Percentiles rank a stretch among this genome's conserved stretches.
Evolutionary conservation across 345 rosid species (phyloP).

Genomic region (Geranium brycei): DNA sequence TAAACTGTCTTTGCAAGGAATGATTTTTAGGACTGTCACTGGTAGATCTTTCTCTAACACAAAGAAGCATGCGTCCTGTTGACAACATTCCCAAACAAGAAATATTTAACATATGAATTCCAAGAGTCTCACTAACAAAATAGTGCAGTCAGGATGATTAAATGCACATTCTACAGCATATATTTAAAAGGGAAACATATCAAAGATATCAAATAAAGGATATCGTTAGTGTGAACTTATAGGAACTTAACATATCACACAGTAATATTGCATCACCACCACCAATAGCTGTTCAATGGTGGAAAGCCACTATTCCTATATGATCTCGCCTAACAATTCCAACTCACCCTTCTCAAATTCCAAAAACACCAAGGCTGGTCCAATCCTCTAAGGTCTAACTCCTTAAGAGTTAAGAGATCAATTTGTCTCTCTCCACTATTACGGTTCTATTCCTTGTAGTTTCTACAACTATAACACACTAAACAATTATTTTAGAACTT

Average conservation of each 20-base stretch:
- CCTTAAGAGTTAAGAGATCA: neutral
- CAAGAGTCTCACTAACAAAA: neutral
- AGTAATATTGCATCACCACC: no score
- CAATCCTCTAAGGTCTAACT: neutral
- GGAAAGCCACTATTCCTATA: no score
- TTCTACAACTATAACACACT: no score
- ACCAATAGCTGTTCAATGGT: no score
- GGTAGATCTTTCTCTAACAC: constrained; percentile 55
- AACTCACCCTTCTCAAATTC: no score
- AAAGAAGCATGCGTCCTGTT: constrained; percentile 65
- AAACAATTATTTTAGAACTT: neutral
- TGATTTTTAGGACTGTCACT: constrained; percentile 34
- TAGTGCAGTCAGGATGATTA: neutral
- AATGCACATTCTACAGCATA: constrained; percentile 3
- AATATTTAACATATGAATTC: neutral
- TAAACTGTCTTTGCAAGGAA: constrained; percentile 63
- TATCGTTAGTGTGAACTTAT: no score
- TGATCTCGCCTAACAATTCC: no score
- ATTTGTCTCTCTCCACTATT: neutral
- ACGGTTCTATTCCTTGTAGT: neutral
- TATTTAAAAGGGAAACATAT: neutral
- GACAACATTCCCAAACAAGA: neutral
- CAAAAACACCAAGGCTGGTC: no score
- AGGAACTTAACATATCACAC: neutral
- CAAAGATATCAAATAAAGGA: no score